A percentile compares a stretch with the other conserved stretches of the same genome.
Evolutionary conservation across 2,329 filamentous ascomycete genomes (phyloP).

Genomic region (Tothia fuscella): DNA sequence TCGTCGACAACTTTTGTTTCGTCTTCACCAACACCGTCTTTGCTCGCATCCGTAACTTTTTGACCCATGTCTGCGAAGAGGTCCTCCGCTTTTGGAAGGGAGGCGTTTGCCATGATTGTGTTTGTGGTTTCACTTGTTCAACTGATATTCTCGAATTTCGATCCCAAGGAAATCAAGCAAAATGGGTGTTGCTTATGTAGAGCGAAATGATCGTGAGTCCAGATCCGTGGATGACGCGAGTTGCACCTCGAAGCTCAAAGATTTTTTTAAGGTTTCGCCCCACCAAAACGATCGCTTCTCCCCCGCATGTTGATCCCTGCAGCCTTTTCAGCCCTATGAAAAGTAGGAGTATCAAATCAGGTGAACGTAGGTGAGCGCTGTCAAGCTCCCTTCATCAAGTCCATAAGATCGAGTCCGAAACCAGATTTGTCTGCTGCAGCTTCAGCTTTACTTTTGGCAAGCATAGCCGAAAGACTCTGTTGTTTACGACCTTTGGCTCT

Average conservation of each 20-base stretch:
- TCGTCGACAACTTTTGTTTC: constrained; percentile 40
- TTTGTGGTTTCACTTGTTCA: no score
- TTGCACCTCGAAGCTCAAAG: no score
- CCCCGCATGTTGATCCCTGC: no score
- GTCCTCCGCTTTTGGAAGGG: constrained; percentile 25
- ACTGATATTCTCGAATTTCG: no score
- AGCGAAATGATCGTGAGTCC: no score
- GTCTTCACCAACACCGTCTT: constrained; percentile 17
- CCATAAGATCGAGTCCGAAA: constrained; percentile 38
- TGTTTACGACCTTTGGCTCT: constrained; percentile 43
- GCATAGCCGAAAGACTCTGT: constrained; percentile 40
- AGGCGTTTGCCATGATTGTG: constrained; percentile 23
- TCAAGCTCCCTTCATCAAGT: constrained; percentile 36
- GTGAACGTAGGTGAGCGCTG: no score
- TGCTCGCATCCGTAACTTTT: constrained; percentile 30
- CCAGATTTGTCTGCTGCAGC: constrained; percentile 21
- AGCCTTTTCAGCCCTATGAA: not conserved
- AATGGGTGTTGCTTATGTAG: no score
- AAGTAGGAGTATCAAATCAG: not conserved
- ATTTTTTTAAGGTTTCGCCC: no score
- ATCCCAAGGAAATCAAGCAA: no score
- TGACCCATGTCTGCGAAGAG: constrained; percentile 41
- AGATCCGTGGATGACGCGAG: no score
- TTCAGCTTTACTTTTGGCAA: constrained; percentile 34
- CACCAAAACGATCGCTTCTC: no score